These are phyloP conservation scores for Chrysoporthe cubensis DNA, from an alignment of 2,329 filamentous ascomycete genomes.

Conservation along the genomic window DNA sequence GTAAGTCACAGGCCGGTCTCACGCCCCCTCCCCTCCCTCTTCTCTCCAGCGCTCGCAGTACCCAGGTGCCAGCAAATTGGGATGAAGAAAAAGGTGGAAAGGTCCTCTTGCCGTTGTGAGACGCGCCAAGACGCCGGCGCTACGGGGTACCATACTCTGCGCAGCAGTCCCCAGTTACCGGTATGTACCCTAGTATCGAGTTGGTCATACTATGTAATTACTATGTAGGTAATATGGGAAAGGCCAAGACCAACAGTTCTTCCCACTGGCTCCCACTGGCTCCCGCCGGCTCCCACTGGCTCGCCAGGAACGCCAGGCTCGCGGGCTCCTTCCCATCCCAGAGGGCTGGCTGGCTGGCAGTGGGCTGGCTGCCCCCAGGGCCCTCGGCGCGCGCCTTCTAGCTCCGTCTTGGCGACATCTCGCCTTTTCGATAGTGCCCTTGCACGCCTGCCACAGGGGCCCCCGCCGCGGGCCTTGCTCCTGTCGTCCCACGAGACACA, in stretches of 20 bases:
- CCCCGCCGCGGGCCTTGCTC: too few relatives aligned
- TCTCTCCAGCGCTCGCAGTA: too few relatives aligned
- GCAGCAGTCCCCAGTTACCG: too few relatives aligned
- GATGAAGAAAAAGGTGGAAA: background rate
- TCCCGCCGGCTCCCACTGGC: background rate
- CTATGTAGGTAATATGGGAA: too few relatives aligned
- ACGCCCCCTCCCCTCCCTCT: background rate
- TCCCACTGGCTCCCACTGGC: constrained; percentile 5
- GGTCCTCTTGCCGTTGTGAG: constrained; percentile 23
- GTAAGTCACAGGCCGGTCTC: background rate
- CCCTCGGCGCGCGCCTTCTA: background rate
- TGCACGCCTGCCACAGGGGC: too few relatives aligned
- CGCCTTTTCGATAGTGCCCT: constrained; percentile 16
- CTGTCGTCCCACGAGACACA: too few relatives aligned
- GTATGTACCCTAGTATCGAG: too few relatives aligned
- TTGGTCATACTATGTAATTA: too few relatives aligned
- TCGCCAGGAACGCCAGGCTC: background rate
- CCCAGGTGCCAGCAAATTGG: background rate
- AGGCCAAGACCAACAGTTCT: too few relatives aligned
- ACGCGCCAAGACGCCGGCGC: constrained; percentile 24
- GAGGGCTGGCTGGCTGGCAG: background rate
- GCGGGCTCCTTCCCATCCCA: constrained; percentile 12
- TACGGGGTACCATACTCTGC: too few relatives aligned
- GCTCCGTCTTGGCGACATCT: constrained; percentile 20
- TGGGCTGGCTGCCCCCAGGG: too few relatives aligned